phyloP scores from a whole-genome alignment of 1,139 yeast species.

The Trichomonascaceae sp. region DNA sequence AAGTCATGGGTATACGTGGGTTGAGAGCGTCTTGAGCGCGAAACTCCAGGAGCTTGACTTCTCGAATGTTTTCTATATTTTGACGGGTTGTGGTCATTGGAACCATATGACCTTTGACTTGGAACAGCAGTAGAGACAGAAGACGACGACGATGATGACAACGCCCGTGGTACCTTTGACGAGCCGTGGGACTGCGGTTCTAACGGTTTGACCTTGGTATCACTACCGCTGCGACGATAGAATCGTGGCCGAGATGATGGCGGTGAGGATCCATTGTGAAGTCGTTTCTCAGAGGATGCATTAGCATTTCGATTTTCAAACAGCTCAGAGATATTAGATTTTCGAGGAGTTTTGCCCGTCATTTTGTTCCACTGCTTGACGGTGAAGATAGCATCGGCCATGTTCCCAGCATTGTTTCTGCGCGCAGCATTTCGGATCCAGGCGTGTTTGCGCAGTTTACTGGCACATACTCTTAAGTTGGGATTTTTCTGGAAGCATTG shows the following conservation, averaged over 20 bases:
- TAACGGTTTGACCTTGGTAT: not conserved
- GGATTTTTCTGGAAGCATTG: constrained; percentile 77
- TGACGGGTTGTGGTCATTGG: not conserved
- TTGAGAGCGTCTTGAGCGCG: not conserved
- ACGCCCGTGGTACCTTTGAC: too few relatives aligned
- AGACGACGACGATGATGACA: too few relatives aligned
- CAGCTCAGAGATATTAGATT: constrained; percentile 1
- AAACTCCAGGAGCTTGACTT: too few relatives aligned
- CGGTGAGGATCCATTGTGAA: too few relatives aligned
- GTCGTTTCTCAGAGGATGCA: constrained; percentile 3
- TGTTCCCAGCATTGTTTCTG: constrained; percentile 6
- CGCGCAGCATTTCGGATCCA: constrained; percentile 36
- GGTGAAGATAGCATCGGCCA: constrained; percentile 22
- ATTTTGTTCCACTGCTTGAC: constrained; percentile 20
- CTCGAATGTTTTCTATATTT: not conserved
- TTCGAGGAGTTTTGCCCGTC: not conserved
- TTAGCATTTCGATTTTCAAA: constrained; percentile 1
- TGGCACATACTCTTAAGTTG: constrained; percentile 43
- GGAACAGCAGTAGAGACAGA: not conserved
- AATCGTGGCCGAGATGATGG: not conserved
- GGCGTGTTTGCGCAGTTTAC: constrained; percentile 41
- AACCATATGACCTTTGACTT: constrained; percentile 1
- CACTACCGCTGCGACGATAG: not conserved
- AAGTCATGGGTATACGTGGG: not conserved
- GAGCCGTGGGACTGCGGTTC: not conserved